A percentile compares a stretch with the other conserved stretches of the same genome.
Conservation (phyloP, 2,329 filamentous ascomycete genomes). For the Ceratocystis cubensis region DNA sequence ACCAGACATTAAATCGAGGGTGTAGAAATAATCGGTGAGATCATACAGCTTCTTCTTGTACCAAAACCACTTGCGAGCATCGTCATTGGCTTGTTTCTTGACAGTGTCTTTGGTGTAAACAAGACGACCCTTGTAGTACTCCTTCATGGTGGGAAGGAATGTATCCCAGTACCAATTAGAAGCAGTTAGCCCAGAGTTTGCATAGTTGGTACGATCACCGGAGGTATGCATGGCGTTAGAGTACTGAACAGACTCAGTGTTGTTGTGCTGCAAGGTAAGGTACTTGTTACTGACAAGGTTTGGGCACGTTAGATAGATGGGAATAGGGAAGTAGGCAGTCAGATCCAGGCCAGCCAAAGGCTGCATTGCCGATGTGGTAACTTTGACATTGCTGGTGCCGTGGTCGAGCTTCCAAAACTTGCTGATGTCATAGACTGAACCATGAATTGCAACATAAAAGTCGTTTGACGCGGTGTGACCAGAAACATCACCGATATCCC, state of each 20-base stretch:
- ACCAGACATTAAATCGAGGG: slow-evolving; percentile 46
- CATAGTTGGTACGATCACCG: slow-evolving; percentile 46
- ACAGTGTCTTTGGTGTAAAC: slow-evolving; percentile 55
- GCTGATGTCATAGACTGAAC: slow-evolving; percentile 81
- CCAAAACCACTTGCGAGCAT: slow-evolving; percentile 66
- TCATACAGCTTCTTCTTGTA: slow-evolving; percentile 71
- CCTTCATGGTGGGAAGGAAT: slow-evolving; percentile 68
- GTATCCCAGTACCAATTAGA: slow-evolving; percentile 62
- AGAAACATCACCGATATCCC: slow-evolving; percentile 57
- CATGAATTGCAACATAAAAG: slow-evolving; percentile 78
- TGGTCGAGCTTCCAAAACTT: slow-evolving; percentile 81
- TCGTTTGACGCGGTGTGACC: slow-evolving; percentile 60
- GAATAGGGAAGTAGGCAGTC: slow-evolving; percentile 74
- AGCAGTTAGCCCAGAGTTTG: slow-evolving; percentile 45
- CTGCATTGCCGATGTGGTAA: slow-evolving; percentile 53
- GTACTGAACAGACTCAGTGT: slow-evolving; percentile 38
- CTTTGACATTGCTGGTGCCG: slow-evolving; percentile 56
- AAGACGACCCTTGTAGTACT: slow-evolving; percentile 77
- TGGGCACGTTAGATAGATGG: slow-evolving; percentile 60
- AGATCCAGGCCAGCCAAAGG: slow-evolving; percentile 67
- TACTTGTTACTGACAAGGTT: slow-evolving; percentile 52
- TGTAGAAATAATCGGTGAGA: slow-evolving; percentile 82
- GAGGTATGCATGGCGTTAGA: slow-evolving; percentile 54
- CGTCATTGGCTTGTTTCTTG: slow-evolving; percentile 49
- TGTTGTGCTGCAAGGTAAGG: slow-evolving; percentile 50